Evolutionary conservation across 345 rosid species (phyloP).

Genomic region (Trapa bicornis): DNA sequence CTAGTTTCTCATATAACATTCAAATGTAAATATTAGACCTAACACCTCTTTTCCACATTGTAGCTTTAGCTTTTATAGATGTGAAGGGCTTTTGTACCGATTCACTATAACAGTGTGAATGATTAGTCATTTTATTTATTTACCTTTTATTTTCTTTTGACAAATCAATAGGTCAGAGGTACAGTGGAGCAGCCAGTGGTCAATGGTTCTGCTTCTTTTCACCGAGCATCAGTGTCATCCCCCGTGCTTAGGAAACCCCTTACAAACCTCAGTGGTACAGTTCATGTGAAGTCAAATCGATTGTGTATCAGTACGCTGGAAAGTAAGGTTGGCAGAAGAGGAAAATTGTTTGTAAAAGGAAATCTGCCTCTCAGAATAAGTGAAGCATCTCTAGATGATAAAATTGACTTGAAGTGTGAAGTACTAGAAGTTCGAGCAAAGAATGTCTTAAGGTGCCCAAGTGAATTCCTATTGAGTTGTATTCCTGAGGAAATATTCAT

Average conservation of each 20-base stretch:
- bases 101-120: not conserved
- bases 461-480: slow-evolving; percentile 2
- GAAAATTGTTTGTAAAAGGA: slow-evolving; percentile 76
- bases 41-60: not conserved
- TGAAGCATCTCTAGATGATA: slow-evolving; percentile 65
- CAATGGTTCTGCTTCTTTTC: slow-evolving; percentile 86
- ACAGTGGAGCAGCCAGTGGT: slow-evolving; percentile 88
- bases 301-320: slow-evolving; percentile 65
- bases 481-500: not conserved
- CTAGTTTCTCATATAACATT: not conserved
- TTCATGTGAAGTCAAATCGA: slow-evolving; percentile 81
- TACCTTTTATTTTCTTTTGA: not conserved
- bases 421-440: slow-evolving; percentile 88
- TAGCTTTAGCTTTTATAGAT: not conserved
- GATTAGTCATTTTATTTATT: not conserved
- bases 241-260: slow-evolving; percentile 82
- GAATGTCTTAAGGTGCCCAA: slow-evolving; percentile 59
- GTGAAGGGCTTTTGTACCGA: not conserved
- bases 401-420: slow-evolving; percentile 92
- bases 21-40: not conserved
- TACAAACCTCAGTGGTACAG: slow-evolving; percentile 79
- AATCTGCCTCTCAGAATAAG: slow-evolving; percentile 74
- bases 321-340: slow-evolving; percentile 85
- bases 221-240: slow-evolving; percentile 80
- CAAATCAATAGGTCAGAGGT: slow-evolving; percentile 53